These are phyloP conservation scores for Oryza nivara DNA, from an alignment of 176 grass and related monocot genomes.

Conservation along the genomic window DNA sequence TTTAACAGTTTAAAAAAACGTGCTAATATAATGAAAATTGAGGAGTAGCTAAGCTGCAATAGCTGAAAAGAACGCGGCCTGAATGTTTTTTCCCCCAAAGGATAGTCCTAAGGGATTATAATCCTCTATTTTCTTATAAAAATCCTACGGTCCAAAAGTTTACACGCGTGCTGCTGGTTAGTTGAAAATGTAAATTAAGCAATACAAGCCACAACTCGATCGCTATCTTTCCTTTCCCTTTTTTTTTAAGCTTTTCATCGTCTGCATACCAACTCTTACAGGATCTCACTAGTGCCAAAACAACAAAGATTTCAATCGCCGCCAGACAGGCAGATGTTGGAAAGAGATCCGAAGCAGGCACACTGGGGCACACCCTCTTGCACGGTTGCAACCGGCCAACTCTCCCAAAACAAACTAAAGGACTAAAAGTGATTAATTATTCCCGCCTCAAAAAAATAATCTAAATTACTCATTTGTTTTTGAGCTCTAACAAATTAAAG, in stretches of 20 bases:
- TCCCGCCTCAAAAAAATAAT: not conserved
- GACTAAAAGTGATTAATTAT: not conserved
- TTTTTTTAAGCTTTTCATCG: not conserved
- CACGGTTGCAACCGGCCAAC: not conserved
- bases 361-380: not conserved
- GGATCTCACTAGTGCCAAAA: slow-evolving; percentile 7
- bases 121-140: no score
- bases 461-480: not conserved
- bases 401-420: not conserved
- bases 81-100: no score
- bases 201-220: not conserved
- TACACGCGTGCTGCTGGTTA: not conserved
- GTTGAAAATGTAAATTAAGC: not conserved
- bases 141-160: no score
- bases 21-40: no score
- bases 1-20: no score
- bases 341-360: not conserved
- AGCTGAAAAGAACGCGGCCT: no score
- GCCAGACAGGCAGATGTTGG: slow-evolving; percentile 10
- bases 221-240: not conserved
- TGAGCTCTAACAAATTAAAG: no score
- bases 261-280: not conserved
- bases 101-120: no score
- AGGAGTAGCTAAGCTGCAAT: no score
- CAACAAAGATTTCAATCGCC: not conserved